phyloP scores from a whole-genome alignment of 2,329 filamentous ascomycete genomes.

The Lecanicillium sp. region DNA sequence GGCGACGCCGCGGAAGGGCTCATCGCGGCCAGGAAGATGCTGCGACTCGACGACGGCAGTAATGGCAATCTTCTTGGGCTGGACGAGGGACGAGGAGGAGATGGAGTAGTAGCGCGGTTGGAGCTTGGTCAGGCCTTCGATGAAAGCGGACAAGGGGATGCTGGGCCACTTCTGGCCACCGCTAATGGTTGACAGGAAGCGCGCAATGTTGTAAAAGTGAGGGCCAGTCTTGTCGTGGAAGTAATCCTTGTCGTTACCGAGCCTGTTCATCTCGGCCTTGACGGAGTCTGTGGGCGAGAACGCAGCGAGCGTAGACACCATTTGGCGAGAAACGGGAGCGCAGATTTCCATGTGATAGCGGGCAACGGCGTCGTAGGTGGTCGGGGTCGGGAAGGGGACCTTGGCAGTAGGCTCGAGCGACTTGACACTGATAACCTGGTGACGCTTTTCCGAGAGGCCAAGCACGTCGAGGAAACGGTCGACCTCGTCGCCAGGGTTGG shows the following conservation, averaged over 20 bases:
- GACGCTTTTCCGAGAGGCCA: slow-evolving; percentile 65
- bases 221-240: slow-evolving; percentile 80
- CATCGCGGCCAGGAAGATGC: slow-evolving; percentile 66
- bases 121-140: slow-evolving; percentile 89
- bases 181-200: slow-evolving; percentile 66
- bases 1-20: slow-evolving; percentile 83
- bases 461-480: slow-evolving; percentile 79
- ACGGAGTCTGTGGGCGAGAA: slow-evolving; percentile 80
- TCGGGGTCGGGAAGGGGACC: slow-evolving; percentile 94
- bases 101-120: slow-evolving; percentile 99
- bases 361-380: slow-evolving; percentile 86
- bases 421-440: slow-evolving; percentile 81
- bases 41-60: slow-evolving; percentile 90
- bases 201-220: slow-evolving; percentile 82
- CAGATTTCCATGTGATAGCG: slow-evolving; percentile 97
- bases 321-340: slow-evolving; percentile 91
- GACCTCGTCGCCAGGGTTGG: slow-evolving; percentile 85
- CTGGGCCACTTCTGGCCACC: slow-evolving; percentile 70
- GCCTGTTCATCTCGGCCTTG: slow-evolving; percentile 81
- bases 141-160: slow-evolving; percentile 88
- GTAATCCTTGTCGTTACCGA: slow-evolving; percentile 90
- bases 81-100: slow-evolving; percentile 88
- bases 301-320: slow-evolving; percentile 75
- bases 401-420: slow-evolving; percentile 91
- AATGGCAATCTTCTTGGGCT: slow-evolving; percentile 90